Base-by-base conservation (phyloP, 1,139 yeast genomes). In the Candida dubliniensis region DNA sequence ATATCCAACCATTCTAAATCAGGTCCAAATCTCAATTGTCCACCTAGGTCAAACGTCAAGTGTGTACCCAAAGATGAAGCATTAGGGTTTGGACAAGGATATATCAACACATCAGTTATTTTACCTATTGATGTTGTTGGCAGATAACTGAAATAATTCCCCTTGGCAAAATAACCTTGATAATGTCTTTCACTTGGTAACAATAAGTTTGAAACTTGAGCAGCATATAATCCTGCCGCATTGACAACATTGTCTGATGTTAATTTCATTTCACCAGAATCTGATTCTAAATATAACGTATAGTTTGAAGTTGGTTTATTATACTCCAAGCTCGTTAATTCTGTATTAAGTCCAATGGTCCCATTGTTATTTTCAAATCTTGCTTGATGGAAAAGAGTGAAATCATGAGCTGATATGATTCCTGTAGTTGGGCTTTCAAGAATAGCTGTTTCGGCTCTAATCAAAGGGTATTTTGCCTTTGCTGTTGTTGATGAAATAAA, bases 371-470 rank as follows among this genome's bases (percentile, higher is more conserved):
- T 69, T 34, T 71, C 76, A 43, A 86, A 74, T 34, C 68, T 64
- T 0, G 84, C 75, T 49, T 77, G 76, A 43, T 79, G 71, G 59
- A 74, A 88, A 27, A 74, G 71, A 71, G 85, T 78, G 45, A 83
- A 71, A 12, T 87, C 84, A 61, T 90, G 96, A 0, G 95, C 89
- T 12, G 90, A 83, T 2, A 89, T 66, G 35, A 90, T 90, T 0
- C 97, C 96, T 0, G 96, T 85, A 0, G 91, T 74, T 1, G 96
- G 93, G n/a, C 96, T 85, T 47, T 76, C 77, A 35, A 90, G 67
- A 2, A 82, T 77, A 0, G 87, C 93, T 31, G 69, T 63, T 6
- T 69, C 63, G 0, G 90, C 96, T 9, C 61, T 61, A 18, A 90
- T 76, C n/a, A 78, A 72, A 0, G 96, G 96, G 54, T 84, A 89